Evolutionary conservation across 306 rosid species (phyloP).

Genomic region (Prunus davidiana): DNA sequence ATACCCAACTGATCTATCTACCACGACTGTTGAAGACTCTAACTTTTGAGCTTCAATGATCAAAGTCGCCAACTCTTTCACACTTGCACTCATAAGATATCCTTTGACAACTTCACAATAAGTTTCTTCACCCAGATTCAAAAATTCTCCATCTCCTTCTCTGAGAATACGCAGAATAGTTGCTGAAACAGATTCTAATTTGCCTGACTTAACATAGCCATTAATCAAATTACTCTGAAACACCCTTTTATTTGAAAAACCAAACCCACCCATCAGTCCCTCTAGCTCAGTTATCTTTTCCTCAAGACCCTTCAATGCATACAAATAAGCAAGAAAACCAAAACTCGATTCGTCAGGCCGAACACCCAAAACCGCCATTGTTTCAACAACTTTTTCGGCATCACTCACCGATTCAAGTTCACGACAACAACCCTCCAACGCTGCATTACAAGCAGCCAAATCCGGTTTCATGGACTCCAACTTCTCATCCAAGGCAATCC

Average conservation of each 20-base stretch:
- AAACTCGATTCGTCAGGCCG: constrained; percentile 74
- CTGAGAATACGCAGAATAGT: constrained; percentile 55
- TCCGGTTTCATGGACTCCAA: constrained; percentile 69
- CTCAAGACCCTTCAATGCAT: constrained; percentile 69
- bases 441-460: constrained; percentile 79
- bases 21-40: constrained; percentile 43
- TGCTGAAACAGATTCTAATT: constrained; percentile 57
- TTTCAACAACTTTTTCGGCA: constrained; percentile 65
- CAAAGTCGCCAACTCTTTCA: constrained; percentile 66
- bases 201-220: constrained; percentile 65
- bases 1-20: constrained; percentile 61
- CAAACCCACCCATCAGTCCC: constrained; percentile 56
- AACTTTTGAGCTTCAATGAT: constrained; percentile 68
- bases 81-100: constrained; percentile 49
- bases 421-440: constrained; percentile 74
- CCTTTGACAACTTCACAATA: constrained; percentile 62
- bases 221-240: constrained; percentile 57
- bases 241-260: constrained; percentile 35
- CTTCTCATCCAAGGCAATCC: constrained; percentile 70
- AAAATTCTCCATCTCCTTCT: constrained; percentile 37
- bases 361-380: constrained; percentile 59
- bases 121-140: constrained; percentile 60
- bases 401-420: constrained; percentile 63
- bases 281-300: constrained; percentile 62
- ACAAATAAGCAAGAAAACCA: constrained; percentile 79